Evolutionary conservation across 768 basidiomycete species (phyloP), one percentile per base, ranked within the genome.

Genomic region (Rhizopogon vulgaris): DNA sequence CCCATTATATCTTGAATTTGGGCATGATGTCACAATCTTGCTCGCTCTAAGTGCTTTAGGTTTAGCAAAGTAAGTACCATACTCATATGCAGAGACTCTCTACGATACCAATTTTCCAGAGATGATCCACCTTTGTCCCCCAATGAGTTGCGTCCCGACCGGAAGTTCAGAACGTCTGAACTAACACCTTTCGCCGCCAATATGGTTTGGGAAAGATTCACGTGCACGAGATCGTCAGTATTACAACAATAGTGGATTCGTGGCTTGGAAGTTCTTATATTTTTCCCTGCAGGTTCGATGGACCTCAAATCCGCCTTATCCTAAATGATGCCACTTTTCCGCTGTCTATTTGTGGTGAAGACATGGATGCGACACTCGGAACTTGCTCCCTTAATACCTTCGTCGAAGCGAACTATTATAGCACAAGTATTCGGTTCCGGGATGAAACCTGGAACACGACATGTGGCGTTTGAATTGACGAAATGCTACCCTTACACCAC

Each of bases 181-280:
- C 73, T 74, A 56, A 65, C 71, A 14, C 75, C 75, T 30, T 77
- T 77, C 52, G 73, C 63, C 12, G 73, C 73, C 39, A 68, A 60
- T 51, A 73, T 76, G 72, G 56, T 71, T 25, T 76, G 72, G 73
- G 73, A 75, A 58, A 66, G 58, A 55, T 73, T 74, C 60, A 57
- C 60, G 3, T 75, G 73, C 63, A 53, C 56, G 43, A 59, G 62
- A 11, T 71, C 70, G 67, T 69, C 45, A 43, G 64, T 60, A 3
- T 28, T 22, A 22, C 15, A 15, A 24, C 9, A 10, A 24, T 9
- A n/a, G 22, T 46, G 32, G 11, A 25, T 41, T 49, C 36, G 36
- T 37, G 5, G 10, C 4, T 39, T 27, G 34, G 17, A 12, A 49
- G 2, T 45, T 37, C 11, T 40, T 48, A 61, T 45, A 53, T 34